Base-by-base conservation (phyloP, 2,329 filamentous ascomycete species). In the Penicillium brasilianum region DNA sequence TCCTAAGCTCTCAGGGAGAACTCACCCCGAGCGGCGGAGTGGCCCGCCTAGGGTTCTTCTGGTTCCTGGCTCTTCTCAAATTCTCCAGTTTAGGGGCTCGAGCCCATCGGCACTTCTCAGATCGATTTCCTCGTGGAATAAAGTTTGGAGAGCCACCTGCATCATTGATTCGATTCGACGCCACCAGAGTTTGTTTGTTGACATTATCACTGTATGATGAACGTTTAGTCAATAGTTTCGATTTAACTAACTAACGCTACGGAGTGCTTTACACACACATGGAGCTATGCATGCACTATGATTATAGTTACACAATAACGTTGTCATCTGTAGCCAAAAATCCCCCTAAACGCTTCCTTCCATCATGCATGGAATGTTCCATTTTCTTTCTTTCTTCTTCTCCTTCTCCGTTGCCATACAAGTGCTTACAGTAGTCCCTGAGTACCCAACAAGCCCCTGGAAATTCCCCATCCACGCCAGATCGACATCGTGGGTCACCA, bases 381-480 rank as follows among this genome's bases (percentile, higher is more conserved):
- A 10, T 22, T 8, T 30, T 14, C 25, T 48, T 39, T 51, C 44
- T 16, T 16, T 48, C 16, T n/a, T 14, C 16, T 2, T 1, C 2
- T n/a, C 16, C 13, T 16, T 8, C 14, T 39, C n/a, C 36, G 30
- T 32, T 4, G 14, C 36, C n/a, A 7, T 14, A 39, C 13, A 16
- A n/a, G 13, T 9, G 16, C n/a, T n/a, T n/a, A n/a, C 9, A 8
- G 18, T 18, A 6, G 34, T 22, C 34, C n/a, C 49, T 34, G 32
- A 49, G 32, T 34, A 28, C 54, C 54, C 18, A 25, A 36, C 10
- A 36, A 6, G 16, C 20, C 14, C 32, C 49, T 50, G 50, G 59
- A 61, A 37, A 44, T 44, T 55, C 36, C 59, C 50, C 59, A 44
- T 48, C 22, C 11, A 25, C 55, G 20, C 55, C 55, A 58, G 48